Base-by-base conservation (phyloP, 2,329 filamentous ascomycete genomes). In the Beauveria australis region DNA sequence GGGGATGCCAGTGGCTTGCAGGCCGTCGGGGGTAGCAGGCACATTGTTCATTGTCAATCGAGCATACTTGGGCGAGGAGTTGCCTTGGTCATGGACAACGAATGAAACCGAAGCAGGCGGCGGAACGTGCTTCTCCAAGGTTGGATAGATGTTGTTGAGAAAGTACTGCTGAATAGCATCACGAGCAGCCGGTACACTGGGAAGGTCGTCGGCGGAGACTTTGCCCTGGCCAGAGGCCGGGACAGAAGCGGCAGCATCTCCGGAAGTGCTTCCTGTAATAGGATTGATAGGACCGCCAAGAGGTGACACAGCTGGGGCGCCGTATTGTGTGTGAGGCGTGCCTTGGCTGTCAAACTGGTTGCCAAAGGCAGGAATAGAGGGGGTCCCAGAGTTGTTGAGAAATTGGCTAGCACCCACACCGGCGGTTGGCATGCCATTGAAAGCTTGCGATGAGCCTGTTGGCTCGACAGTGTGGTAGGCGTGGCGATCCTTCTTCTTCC, bases 31-130 rank as follows among this genome's bases (percentile, higher is more conserved):
- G 16, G 87, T 89, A 14, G 89, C 83, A 2, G 94, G 94, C 63
- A 99, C 95, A 74, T 89, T 96, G 76, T 96, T 99, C 73, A 97
- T 79, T 0, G 92, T 96, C 61, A 99, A 82, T 60, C 94, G 87
- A 53, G 92, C 89, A 72, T 91, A 94, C 74, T 97, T 97, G 40
- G 94, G 94, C 16, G 94, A 97, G 5, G 94, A 88, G 72, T 97
- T 99, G 68, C 94, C 94, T 74, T 99, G 94, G 68, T 99, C 94
- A 68, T 87, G 90, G n/a, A 92, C 90, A 43, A 97, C 89, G 69
- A 94, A 97, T 2, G 94, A 92, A 24, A 94, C 83, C 5, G 89
- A 85, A 16, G 92, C 90, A 2, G 94, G 92, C 52, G 94, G 94
- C 12, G 94, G 92, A 2, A 96, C 81, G 71, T 96, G 92, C 62